These are phyloP conservation scores for Ophiosphaerella herpotricha DNA, from an alignment of 2,329 filamentous ascomycete species.

Conservation along the genomic window DNA sequence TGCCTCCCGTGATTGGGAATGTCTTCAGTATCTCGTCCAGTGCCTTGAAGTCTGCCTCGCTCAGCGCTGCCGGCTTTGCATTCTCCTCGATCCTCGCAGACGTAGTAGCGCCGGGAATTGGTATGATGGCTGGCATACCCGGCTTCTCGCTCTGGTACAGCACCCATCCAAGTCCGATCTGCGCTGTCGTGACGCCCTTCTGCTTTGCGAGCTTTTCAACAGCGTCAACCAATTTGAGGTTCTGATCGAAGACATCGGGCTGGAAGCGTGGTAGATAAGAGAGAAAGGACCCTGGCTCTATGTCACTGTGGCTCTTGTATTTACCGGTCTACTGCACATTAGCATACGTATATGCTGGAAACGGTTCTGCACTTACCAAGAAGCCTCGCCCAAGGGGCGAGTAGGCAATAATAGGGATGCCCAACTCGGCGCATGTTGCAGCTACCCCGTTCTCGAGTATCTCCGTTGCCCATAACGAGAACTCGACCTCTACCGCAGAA, in stretches of 20 bases:
- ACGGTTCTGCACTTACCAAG: conserved; percentile 38
- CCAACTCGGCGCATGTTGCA: conserved; percentile 61
- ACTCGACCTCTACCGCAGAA: conserved; percentile 64
- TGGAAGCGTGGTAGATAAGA: conserved; percentile 63
- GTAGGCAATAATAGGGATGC: conserved; percentile 72
- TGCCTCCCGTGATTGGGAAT: conserved; percentile 48
- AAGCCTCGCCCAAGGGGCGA: conserved; percentile 70
- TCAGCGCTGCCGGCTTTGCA: conserved; percentile 58
- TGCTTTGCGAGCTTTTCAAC: conserved; percentile 63
- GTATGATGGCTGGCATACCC: conserved; percentile 64
- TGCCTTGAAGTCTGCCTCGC: conserved; percentile 55
- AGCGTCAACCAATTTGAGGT: conserved; percentile 65
- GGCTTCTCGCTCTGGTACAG: conserved; percentile 55
- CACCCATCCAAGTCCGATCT: conserved; percentile 71
- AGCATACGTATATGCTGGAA: conserved; percentile 9
- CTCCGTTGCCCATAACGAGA: conserved; percentile 62
- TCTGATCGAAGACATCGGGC: conserved; percentile 66
- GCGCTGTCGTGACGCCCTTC: conserved; percentile 64
- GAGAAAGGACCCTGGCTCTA: conserved; percentile 61
- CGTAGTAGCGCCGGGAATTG: conserved; percentile 68
- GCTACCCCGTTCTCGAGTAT: conserved; percentile 64
- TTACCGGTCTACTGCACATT: conserved; percentile 41
- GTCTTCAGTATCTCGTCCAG: conserved; percentile 57
- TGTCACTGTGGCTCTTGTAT: conserved; percentile 58
- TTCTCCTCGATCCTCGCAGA: conserved; percentile 66